Base-by-base conservation (phyloP, 305 asterid species). In the Caryopteris hybrid region DNA sequence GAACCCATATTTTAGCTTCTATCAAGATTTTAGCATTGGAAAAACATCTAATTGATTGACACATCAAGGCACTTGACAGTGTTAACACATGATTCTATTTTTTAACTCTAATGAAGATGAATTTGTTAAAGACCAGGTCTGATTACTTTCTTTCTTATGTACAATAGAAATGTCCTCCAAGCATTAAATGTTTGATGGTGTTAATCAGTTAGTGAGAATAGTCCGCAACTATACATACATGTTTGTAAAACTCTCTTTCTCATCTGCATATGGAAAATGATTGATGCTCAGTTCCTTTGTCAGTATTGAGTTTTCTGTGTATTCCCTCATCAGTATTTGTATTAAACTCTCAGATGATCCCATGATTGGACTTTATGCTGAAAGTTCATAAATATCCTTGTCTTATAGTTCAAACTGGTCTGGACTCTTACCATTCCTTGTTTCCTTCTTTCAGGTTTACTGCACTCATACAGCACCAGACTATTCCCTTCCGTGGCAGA, bases 401-500 rank as follows among this genome's bases (percentile, higher is more conserved):
- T 61, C 22, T 47, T 46, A 25, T 61, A 34, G 43, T 63, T 22
- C 14, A 31, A 4, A 13, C 41, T 61, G 59, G 67, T 20, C 16
- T 54, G 3, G 7, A 12, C 39, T 64, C 33, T 29, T 22, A 51
- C 42, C 13, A 16, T 61, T 22, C 52, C 46, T n/a, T 23, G 18
- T 50, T 8, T 8, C 8, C 57, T 62, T 57, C 61, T 33, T 74
- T 45, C 75, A 93, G 99, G 97, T 93, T 42, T 91, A 88, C 77
- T 91, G 97, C 79, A 91, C 94, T 25, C 99, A 93, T 71, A 91
- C 99, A 23, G 96, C 89, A 50, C 97, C 99, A 2, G 96, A 93
- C 75, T 88, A 93, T 80, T 93, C 99, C 74, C 99, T 93, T 67
- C 99, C 99, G 6, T 91, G 99, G 97, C 99, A 93, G 84, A 91